phyloP scores from a whole-genome alignment of 1,139 yeast genomes.

The Debaryomyces nepalensis region DNA sequence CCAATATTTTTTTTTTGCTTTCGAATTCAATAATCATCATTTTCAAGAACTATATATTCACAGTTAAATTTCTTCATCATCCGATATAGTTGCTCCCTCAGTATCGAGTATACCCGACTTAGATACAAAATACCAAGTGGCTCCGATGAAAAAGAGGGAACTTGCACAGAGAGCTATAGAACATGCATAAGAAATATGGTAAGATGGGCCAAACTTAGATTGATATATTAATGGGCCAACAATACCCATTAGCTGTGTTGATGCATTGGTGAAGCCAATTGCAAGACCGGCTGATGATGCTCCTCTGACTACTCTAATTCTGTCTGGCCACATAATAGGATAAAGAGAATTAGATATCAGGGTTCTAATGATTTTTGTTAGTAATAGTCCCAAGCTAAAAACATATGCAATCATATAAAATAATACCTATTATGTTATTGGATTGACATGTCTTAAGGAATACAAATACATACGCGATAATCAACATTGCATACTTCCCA shows the following conservation, averaged over 20 bases:
- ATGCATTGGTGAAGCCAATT: constrained; percentile 22
- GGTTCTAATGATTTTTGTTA: constrained; percentile 14
- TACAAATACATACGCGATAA: constrained; percentile 17
- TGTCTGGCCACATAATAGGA: constrained; percentile 24
- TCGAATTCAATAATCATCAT: too few species aligned
- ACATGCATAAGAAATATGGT: constrained; percentile 19
- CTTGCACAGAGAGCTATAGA: constrained; percentile 20
- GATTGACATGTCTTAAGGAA: neutral
- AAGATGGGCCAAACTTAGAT: constrained; percentile 23
- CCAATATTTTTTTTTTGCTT: too few species aligned
- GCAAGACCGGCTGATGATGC: constrained; percentile 22
- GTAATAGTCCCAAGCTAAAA: neutral
- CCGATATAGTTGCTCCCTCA: too few species aligned
- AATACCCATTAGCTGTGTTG: constrained; percentile 21
- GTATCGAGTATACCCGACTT: constrained; percentile 18
- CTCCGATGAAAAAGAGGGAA: constrained; percentile 14
- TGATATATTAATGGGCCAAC: constrained; percentile 23
- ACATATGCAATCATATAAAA: neutral
- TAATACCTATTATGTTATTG: neutral
- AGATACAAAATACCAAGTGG: constrained; percentile 20
- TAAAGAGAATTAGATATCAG: constrained; percentile 22
- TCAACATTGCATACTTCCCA: constrained; percentile 21
- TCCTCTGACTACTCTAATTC: constrained; percentile 22
- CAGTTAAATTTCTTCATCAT: too few species aligned
- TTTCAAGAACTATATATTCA: too few species aligned